Evolutionary conservation across 1,284 basidiomycete genomes (phyloP), one percentile per base, ranked within the genome.

Genomic region (Athelia sp.): DNA sequence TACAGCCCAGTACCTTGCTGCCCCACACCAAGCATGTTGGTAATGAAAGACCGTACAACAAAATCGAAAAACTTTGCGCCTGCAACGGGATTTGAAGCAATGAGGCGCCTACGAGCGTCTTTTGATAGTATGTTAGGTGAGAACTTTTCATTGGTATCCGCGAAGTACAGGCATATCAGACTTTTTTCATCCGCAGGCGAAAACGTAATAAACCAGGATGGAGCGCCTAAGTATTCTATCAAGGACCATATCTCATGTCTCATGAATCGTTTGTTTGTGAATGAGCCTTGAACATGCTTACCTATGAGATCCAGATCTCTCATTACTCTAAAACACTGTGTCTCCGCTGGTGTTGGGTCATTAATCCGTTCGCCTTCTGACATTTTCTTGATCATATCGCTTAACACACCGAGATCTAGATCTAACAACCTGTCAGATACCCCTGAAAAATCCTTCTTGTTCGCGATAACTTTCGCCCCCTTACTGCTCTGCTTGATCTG

Each of bases 211-310:
- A 61, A 66, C 57, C 59, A 64, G 0, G 55, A 48, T 2, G 65
- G 65, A 9, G 60, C 56, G 18, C 64, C 62, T 11, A 48, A 24
- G 38, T 57, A 55, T 11, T 52, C 54, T 10, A 66, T 64, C 8
- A 72, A 45, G 1, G 68, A 64, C 67, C 67, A 68, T 3, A 72
- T 65, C 47, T 74, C 64, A 53, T 66, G 65, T 18, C 65, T 21
- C 63, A 64, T 65, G 44, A 63, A 58, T 54, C 69, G 70, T 40
- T 65, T 65, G 2, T 48, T 55, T 3, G 64, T 63, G 1, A 56
- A 53, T 4, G 70, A 72, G 0, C 68, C 65, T 15, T 62, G 40
- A 1, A 72, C 64, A 43, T 64, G 56, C 1, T 58, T 54, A n/a
- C 55, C 59, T 8, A 71, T 57, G 47, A 62, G 58, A 49, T 73